Evolutionary conservation across 306 rosid genomes (phyloP).

Genomic region (Corylus heterophylla): DNA sequence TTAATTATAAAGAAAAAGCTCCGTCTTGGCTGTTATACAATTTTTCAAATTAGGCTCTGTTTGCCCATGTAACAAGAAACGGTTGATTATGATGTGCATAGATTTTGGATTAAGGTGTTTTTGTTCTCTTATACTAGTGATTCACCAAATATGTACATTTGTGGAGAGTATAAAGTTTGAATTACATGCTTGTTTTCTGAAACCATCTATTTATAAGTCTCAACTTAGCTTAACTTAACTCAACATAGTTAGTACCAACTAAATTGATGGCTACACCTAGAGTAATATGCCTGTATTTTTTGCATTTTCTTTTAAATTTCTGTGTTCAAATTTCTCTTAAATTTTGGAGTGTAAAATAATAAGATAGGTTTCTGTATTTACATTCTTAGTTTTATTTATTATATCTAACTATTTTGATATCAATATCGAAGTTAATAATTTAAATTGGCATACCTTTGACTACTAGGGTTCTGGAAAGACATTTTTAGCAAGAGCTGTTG

Average conservation of each 20-base stretch:
- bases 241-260: too few species aligned
- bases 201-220: not conserved
- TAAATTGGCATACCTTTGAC: conserved; percentile 9
- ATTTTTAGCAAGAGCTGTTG: conserved; percentile 69
- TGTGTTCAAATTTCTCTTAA: not conserved
- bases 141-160: not conserved
- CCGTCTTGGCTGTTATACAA: not conserved
- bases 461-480: conserved; percentile 96
- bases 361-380: not conserved
- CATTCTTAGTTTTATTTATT: not conserved
- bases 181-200: not conserved
- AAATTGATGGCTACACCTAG: not conserved
- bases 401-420: not conserved
- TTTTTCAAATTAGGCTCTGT: not conserved
- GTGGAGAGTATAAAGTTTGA: not conserved
- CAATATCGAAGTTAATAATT: not conserved
- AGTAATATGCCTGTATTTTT: not conserved
- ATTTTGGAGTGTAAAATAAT: not conserved
- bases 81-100: not conserved
- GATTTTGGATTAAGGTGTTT: not conserved
- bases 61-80: not conserved
- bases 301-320: not conserved
- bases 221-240: not conserved
- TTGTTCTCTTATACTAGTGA: not conserved
- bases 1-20: not conserved